Evolutionary conservation across 176 grass and related monocot genomes (phyloP).

Genomic region (Bolboschoenus planiculmis): DNA sequence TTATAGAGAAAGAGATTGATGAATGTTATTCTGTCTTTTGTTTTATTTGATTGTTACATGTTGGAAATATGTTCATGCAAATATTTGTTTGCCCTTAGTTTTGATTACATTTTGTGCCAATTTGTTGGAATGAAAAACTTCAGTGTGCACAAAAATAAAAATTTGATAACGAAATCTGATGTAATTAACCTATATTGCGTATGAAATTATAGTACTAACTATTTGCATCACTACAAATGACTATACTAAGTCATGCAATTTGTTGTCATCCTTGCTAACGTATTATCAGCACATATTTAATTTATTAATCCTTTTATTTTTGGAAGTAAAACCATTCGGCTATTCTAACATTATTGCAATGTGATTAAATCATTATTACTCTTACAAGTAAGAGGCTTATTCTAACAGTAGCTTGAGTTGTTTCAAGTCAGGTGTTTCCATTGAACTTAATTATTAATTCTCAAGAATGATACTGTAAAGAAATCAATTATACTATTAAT

Average conservation of each 20-base stretch:
- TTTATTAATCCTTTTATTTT: too few species aligned
- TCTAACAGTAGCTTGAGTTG: too few species aligned
- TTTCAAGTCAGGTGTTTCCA: too few species aligned
- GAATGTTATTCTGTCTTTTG: neutral
- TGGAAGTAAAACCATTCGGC: too few species aligned
- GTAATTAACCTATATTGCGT: neutral
- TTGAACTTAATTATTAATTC: too few species aligned
- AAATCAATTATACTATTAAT: too few species aligned
- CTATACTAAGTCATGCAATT: neutral
- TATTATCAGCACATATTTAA: too few species aligned
- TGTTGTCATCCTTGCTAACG: too few species aligned
- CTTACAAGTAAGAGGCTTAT: too few species aligned
- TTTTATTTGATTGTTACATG: neutral
- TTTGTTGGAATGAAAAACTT: neutral
- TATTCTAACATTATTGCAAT: too few species aligned
- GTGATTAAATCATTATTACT: too few species aligned
- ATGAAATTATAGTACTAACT: neutral
- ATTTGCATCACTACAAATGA: neutral
- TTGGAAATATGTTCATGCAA: neutral
- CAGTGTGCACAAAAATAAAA: neutral
- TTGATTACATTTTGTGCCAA: neutral
- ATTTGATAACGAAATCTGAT: neutral
- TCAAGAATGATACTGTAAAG: too few species aligned
- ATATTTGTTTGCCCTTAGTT: neutral
- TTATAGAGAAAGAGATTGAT: neutral